A percentile compares a stretch with the other conserved stretches of the same genome.
phyloP scores from a whole-genome alignment of 1,139 yeast genomes.

The Yamadazyma conglobata region DNA sequence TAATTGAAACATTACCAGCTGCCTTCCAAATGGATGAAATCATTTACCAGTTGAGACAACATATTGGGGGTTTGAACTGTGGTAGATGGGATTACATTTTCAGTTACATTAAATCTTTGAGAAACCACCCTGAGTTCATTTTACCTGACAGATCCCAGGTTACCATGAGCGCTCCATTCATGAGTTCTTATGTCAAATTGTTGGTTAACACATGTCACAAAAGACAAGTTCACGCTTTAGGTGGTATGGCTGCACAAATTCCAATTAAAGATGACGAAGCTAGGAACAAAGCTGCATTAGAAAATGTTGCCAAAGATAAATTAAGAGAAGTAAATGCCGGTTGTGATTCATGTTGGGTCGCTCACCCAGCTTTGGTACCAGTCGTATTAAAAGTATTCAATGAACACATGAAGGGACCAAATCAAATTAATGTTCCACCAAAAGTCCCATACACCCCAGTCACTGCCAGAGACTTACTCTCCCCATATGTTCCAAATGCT shows the following conservation, averaged over 20 bases:
- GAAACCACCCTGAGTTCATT: constrained; percentile 59
- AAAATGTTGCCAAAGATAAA: constrained; percentile 69
- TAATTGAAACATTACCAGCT: constrained; percentile 73
- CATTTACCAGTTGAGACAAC: constrained; percentile 70
- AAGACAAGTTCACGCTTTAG: constrained; percentile 77
- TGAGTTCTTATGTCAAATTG: constrained; percentile 65
- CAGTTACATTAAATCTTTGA: constrained; percentile 64
- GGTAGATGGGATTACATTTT: constrained; percentile 85
- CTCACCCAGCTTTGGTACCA: constrained; percentile 75
- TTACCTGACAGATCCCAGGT: constrained; percentile 74
- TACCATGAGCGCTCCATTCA: constrained; percentile 72
- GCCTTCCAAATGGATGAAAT: constrained; percentile 83
- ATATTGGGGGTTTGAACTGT: constrained; percentile 74
- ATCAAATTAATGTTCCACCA: constrained; percentile 68
- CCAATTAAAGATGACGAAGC: constrained; percentile 68
- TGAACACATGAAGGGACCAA: constrained; percentile 81
- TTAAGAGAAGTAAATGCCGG: constrained; percentile 72
- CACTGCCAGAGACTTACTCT: constrained; percentile 65
- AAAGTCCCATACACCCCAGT: constrained; percentile 44
- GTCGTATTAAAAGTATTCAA: constrained; percentile 75
- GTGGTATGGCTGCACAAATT: constrained; percentile 84
- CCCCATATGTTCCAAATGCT: constrained; percentile 66
- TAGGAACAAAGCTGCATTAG: constrained; percentile 66
- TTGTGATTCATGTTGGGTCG: constrained; percentile 82
- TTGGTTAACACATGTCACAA: constrained; percentile 70